Evolutionary conservation across 2,329 filamentous ascomycete genomes (phyloP), one percentile per base, ranked within the genome.

Genomic region (Ambrosiella xylebori): DNA sequence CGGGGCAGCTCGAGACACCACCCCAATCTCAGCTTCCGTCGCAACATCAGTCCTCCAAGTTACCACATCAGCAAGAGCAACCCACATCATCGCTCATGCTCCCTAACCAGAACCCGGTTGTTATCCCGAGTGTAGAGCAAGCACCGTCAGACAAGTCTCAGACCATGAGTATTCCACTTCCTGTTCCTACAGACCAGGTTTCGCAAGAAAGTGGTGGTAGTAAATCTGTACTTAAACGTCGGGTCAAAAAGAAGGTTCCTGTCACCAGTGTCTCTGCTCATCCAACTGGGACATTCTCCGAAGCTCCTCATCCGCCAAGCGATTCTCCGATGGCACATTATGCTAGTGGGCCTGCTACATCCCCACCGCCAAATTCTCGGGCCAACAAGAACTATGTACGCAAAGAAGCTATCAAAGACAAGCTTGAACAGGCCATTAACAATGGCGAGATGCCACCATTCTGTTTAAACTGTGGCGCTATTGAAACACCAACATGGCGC

Each of bases 401-500:
- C 65, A 86, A 86, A 63, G 71, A 76, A 50, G 72, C 77, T 1
- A 81, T 81, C 63, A 77, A 75, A 65, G 76, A 81, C 61, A 76
- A 76, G 47, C 66, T 84, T 1, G 76, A 83, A 62, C 72, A 73
- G 44, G 81, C 81, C 0, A 82, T 97, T 57, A 76, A 77, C n/a
- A 81, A 81, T 57, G 93, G 93, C 4, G 80, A 89, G 63, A 85
- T 90, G 75, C 93, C 93, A 0, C 84, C 85, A 0, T 97, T 84
- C 66, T 98, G 93, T 68, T 80, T 80, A 62, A 95, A 97, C 65
- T 98, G 93, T 65, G 93, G 93, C 5, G 86, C 89, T 6, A 95
- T 98, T 59, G 87, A 97, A 65, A 98, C 93, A 0, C 88, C 91
- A 0, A 96, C 91, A 0, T 98, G 93, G 93, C 83, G 93, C 61